Base-by-base conservation (phyloP, 2,329 filamentous ascomycete species). In the Atkinsonella hypoxylon region DNA sequence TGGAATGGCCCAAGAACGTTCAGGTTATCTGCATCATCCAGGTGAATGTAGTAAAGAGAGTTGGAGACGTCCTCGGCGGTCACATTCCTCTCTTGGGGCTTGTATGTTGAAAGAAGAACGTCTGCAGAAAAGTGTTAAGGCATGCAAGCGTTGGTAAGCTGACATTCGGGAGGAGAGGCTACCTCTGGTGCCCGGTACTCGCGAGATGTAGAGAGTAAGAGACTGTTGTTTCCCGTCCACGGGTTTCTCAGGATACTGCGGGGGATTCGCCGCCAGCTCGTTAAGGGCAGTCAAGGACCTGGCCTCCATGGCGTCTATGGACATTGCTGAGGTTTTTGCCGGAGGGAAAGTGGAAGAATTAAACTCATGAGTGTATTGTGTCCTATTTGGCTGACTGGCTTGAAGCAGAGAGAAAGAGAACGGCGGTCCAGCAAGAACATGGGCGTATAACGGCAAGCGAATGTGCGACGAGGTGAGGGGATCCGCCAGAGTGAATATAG, bases 171-270 rank as follows among this genome's bases (percentile, higher is more conserved):
- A n/a, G 22, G 9, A 41, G 4, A 17, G 26, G 70, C 57, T 73
- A 90, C 89, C 88, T 82, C 83, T 81, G 55, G 87, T 95, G 20
- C 91, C 91, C 1, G 93, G 93, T 0, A 98, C 91, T 57, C 91
- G 77, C 36, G 91, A 89, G 57, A 98, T 94, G 68, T 98, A 98
- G 40, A 98, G 77, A 2, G 83, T 82, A 47, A 97, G 67, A 4
- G 88, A 82, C 47, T 88, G 81, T 55, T 83, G 78, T 55, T 73
- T 78, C 59, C 77, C 71, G 57, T 85, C 82, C 3, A 82, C 79
- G 5, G 87, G 85, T 62, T 87, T 87, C 60, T 85, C 78, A 47
- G 89, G 88, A 65, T 95, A 93, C 59, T 83, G 78, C 45, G 93
- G 91, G 41, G 91, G 93, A 61, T 95, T 89, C 48, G 85, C 79